A percentile compares a stretch with the other conserved stretches of the same genome.
Evolutionary conservation across 2,329 filamentous ascomycete genomes (phyloP).

Genomic region (Orbilia quercus): DNA sequence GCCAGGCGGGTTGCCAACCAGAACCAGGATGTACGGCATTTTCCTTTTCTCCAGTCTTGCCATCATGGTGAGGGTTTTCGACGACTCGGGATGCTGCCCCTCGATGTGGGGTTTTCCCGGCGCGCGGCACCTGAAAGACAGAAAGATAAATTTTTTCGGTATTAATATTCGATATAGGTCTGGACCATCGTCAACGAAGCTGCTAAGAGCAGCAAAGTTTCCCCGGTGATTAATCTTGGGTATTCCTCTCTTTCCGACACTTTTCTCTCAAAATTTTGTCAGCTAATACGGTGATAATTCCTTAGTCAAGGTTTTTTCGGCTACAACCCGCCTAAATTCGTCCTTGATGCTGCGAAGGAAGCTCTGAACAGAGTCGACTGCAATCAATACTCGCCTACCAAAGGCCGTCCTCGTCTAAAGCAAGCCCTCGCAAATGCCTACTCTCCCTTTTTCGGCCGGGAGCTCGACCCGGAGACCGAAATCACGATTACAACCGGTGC

Average conservation of each 20-base stretch:
- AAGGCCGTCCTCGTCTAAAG: slow-evolving; percentile 88
- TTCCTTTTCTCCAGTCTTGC: neutral
- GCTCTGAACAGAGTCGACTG: slow-evolving; percentile 92
- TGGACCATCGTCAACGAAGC: slow-evolving; percentile 77
- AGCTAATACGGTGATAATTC: slow-evolving; percentile 30
- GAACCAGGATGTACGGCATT: slow-evolving; percentile 68
- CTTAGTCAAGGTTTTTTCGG: slow-evolving; percentile 77
- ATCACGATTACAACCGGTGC: slow-evolving; percentile 93
- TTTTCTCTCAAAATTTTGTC: slow-evolving; percentile 59
- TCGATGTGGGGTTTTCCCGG: slow-evolving; percentile 16
- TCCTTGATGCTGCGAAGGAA: slow-evolving; percentile 88
- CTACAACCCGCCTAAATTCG: slow-evolving; percentile 92
- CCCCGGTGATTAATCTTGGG: slow-evolving; percentile 77
- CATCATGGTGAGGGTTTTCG: neutral
- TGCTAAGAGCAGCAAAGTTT: slow-evolving; percentile 72
- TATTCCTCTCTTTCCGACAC: slow-evolving; percentile 62
- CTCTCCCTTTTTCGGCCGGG: slow-evolving; percentile 84
- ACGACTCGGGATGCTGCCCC: neutral
- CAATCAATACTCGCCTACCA: slow-evolving; percentile 98
- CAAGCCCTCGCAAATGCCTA: slow-evolving; percentile 95
- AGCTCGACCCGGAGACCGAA: slow-evolving; percentile 87
- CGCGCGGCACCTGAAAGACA: slow-evolving; percentile 7
- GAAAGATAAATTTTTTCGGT: too few species aligned
- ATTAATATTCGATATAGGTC: slow-evolving; percentile 11
- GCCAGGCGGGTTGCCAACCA: slow-evolving; percentile 67